phyloP scores from a whole-genome alignment of 495 filamentous ascomycete species.

The Penicillium macrosclerotiorum region DNA sequence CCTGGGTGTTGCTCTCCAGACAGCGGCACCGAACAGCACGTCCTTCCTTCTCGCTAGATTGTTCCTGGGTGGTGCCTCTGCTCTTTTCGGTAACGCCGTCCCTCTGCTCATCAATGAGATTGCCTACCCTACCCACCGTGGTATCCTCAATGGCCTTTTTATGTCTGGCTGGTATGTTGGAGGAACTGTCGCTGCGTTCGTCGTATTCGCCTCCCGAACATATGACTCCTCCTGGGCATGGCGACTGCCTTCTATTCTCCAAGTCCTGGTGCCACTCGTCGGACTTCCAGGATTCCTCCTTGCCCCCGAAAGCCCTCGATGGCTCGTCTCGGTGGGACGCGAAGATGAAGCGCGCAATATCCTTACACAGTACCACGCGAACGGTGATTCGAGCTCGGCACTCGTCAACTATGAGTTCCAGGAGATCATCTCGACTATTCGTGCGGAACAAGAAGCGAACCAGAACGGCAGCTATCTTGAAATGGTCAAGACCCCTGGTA shows the following conservation, averaged over 20 bases:
- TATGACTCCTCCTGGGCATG: conserved; percentile 44
- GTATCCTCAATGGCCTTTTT: conserved; percentile 58
- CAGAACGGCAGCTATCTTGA: conserved; percentile 40
- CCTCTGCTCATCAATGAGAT: conserved; percentile 64
- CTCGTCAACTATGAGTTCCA: conserved; percentile 23
- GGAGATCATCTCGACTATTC: conserved; percentile 24
- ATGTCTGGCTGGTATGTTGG: conserved; percentile 64
- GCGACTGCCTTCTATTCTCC: conserved; percentile 50
- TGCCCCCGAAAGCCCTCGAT: conserved; percentile 45
- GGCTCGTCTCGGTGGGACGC: conserved; percentile 37
- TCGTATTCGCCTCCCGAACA: conserved; percentile 25
- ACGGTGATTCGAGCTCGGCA: conserved; percentile 16
- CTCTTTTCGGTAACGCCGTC: conserved; percentile 54
- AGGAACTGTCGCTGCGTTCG: conserved; percentile 38
- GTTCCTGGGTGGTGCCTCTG: conserved; percentile 59
- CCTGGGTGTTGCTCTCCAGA: conserved; percentile 56
- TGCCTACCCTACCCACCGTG: conserved; percentile 61
- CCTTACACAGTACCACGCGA: conserved; percentile 31
- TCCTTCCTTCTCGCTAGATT: conserved; percentile 60
- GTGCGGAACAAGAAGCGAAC: conserved; percentile 24
- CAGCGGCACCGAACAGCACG: conserved; percentile 37
- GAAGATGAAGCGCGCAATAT: conserved; percentile 34
- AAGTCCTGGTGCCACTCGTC: conserved; percentile 45
- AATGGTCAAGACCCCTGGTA: conserved; percentile 65
- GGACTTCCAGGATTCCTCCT: conserved; percentile 39